These are phyloP conservation scores for Pythium scleroteichum DNA, from an alignment of 352 stramenopile species.

Conservation along the genomic window DNA sequence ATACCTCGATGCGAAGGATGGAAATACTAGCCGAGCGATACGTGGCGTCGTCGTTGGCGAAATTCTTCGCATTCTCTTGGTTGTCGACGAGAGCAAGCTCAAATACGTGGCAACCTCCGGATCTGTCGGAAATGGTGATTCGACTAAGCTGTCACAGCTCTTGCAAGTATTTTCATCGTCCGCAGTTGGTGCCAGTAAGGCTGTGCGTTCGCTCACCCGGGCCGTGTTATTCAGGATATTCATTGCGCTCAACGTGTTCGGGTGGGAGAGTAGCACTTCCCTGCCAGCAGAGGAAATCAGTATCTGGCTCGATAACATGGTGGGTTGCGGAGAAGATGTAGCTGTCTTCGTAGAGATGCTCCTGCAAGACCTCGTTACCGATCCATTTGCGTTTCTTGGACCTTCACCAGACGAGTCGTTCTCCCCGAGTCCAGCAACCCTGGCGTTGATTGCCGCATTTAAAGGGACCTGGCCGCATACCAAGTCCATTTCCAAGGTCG, in stretches of 20 bases:
- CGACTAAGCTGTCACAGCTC: constrained; percentile 70
- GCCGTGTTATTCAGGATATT: constrained; percentile 62
- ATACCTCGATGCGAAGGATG: constrained; percentile 38
- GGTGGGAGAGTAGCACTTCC: constrained; percentile 11
- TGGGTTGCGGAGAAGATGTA: constrained; percentile 28
- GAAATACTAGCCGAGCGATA: constrained; percentile 28
- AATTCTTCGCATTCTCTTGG: constrained; percentile 67
- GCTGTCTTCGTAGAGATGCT: constrained; percentile 25
- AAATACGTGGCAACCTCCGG: constrained; percentile 47
- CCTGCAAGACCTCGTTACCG: constrained; percentile 24
- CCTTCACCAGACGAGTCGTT: background rate
- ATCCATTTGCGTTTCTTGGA: constrained; percentile 28
- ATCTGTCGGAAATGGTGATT: constrained; percentile 15
- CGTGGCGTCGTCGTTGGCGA: constrained; percentile 65
- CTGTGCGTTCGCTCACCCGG: constrained; percentile 42
- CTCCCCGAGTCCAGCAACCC: constrained; percentile 16
- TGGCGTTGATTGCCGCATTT: constrained; percentile 15
- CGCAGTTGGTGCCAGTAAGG: constrained; percentile 18
- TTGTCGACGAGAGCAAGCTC: constrained; percentile 57
- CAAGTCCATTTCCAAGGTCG: constrained; percentile 10
- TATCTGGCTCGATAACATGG: constrained; percentile 69
- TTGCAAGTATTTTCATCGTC: constrained; percentile 53
- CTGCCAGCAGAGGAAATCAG: constrained; percentile 48
- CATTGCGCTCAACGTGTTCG: constrained; percentile 58
- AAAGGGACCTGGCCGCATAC: constrained; percentile 8